Base-by-base conservation (phyloP, 371 early-diverging fungal genomes). In the Saksenaea oblongispora region DNA sequence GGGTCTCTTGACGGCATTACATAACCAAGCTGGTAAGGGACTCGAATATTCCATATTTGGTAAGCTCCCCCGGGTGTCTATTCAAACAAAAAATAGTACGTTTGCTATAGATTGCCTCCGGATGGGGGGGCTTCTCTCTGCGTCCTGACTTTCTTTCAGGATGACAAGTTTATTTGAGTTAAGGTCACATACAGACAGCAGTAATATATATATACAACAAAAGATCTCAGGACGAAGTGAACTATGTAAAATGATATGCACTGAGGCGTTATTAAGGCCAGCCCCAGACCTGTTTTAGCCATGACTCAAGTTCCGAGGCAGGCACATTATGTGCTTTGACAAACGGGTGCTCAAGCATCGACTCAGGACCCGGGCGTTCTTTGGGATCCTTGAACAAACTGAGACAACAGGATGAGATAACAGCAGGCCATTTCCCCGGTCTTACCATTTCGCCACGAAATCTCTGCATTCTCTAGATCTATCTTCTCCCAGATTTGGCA, bases 391-490 rank as follows among this genome's bases (percentile, higher is more conserved):
- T 94, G 61, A 87, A 92, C 66, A 93, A 72, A 65, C 61, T 69
- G 37, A 13, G 44, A 22, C 17, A 3, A 34, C n/a, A 44, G 4
- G 28, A 14, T 36, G 34, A 44, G 51, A 22, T 15, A 75, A 37
- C 78, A 76, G 11, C 63, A 65, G 58, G 80, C 73, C 57, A 71
- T 74, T 56, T 61, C 51, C n/a, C 27, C 22, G 34, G n/a, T n/a
- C 69, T 66, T 85, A 87, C 91, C 94, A 95, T 59, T 79, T 72
- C 27, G 78, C 79, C 34, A 95, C 82, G 73, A 96, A 96, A 56
- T 87, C 88, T 56, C 92, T 86, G 63, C 94, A 90, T 59, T 92
- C 93, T 7, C 62, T 59, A 0, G 86, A 79, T 24, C 83, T 79
- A 17, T 83, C 78, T 34, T 80, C 78, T 5, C 93, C 88, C 59